Conservation (phyloP, 768 basidiomycete genomes). For the Udeniomyces megalosporus region DNA sequence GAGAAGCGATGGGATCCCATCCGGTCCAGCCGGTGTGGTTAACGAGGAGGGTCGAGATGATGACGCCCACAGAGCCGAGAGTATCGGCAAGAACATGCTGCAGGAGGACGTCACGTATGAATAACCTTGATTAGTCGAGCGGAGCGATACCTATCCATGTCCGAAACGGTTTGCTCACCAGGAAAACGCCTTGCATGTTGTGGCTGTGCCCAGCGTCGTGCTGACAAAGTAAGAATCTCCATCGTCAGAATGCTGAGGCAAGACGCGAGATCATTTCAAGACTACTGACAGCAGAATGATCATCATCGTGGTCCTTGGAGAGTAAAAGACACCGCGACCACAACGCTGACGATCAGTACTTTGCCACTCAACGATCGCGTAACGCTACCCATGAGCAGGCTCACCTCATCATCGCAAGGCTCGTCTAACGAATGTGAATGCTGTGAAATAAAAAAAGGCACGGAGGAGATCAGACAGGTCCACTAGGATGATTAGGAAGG, state of each 20-base stretch:
- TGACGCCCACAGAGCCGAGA: constrained; percentile 91
- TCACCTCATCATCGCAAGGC: constrained; percentile 23
- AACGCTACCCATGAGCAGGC: constrained; percentile 20
- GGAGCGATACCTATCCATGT: background rate
- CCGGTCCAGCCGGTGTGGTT: constrained; percentile 96
- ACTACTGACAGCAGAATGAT: constrained; percentile 4
- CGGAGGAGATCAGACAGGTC: too few species aligned
- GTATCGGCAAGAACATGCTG: constrained; percentile 91
- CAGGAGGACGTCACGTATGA: background rate
- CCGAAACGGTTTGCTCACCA: constrained; percentile 28
- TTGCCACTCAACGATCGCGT: constrained; percentile 16
- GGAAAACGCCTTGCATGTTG: constrained; percentile 88
- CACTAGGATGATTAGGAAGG: too few species aligned
- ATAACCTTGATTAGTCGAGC: too few species aligned
- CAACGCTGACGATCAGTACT: too few species aligned
- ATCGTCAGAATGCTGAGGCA: too few species aligned
- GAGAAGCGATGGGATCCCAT: constrained; percentile 91
- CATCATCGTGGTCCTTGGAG: constrained; percentile 16
- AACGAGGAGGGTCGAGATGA: constrained; percentile 88
- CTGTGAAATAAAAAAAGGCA: too few species aligned
- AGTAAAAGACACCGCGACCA: too few species aligned
- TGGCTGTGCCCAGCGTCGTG: constrained; percentile 66
- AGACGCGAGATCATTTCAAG: too few species aligned
- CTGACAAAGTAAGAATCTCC: constrained; percentile 2
- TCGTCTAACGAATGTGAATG: constrained; percentile 25